phyloP scores from a whole-genome alignment of 2,329 filamentous ascomycete genomes.

The Hyphodiscus sp. region DNA sequence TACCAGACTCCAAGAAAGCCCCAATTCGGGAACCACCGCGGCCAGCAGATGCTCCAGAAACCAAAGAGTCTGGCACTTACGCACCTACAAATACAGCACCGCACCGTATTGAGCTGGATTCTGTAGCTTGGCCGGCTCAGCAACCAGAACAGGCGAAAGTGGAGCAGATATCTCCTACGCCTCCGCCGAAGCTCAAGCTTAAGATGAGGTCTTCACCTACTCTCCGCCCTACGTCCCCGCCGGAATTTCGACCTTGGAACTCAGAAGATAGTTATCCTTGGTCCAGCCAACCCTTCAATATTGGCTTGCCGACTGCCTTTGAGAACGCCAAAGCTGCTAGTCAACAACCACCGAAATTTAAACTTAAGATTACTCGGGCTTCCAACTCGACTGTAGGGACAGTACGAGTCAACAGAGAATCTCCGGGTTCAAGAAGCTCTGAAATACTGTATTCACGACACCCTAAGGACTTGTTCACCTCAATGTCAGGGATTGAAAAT shows the following conservation, averaged over 20 bases:
- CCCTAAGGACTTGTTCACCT: slow-evolving; percentile 29
- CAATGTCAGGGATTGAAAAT: slow-evolving; percentile 22
- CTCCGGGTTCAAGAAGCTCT: slow-evolving; percentile 12
- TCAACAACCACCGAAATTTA: slow-evolving; percentile 22
- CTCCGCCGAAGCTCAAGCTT: slow-evolving; percentile 24
- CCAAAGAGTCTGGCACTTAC: not conserved
- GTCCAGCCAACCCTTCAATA: slow-evolving; percentile 11
- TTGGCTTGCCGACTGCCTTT: slow-evolving; percentile 3
- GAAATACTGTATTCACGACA: slow-evolving; percentile 23
- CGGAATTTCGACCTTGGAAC: slow-evolving; percentile 16
- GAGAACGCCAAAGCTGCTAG: slow-evolving; percentile 1
- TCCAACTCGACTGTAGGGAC: slow-evolving; percentile 26
- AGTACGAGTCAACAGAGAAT: slow-evolving; percentile 23
- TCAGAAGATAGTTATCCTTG: slow-evolving; percentile 21
- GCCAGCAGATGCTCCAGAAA: not conserved
- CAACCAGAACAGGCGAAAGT: not conserved
- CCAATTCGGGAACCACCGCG: not conserved
- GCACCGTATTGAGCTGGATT: not conserved
- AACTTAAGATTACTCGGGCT: slow-evolving; percentile 24
- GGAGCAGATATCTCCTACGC: slow-evolving; percentile 2
- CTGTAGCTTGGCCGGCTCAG: not conserved
- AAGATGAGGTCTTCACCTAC: slow-evolving; percentile 16
- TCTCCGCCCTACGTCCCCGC: slow-evolving; percentile 12
- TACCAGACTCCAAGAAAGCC: not conserved
- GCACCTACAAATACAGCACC: not conserved